phyloP scores from a whole-genome alignment of 805 yeast genomes.

The Wickerhamomyces hampshirensis region DNA sequence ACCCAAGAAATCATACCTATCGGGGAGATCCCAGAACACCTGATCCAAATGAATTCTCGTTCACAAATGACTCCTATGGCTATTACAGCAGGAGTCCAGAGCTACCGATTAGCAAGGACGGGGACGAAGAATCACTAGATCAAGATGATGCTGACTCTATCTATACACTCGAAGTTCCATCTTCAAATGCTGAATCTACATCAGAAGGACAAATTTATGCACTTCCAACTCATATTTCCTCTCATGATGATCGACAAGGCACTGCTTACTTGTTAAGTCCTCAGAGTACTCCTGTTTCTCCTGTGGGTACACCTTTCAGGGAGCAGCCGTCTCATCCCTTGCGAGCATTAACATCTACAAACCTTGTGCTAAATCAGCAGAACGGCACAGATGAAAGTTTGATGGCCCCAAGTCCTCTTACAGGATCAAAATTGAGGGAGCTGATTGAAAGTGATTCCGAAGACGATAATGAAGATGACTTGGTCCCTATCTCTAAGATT shows the following conservation, averaged over 20 bases:
- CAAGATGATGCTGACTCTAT: constrained; percentile 14
- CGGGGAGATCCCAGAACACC: constrained; percentile 12
- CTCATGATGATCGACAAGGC: constrained; percentile 15
- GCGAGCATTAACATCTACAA: constrained; percentile 23
- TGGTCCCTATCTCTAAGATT: constrained; percentile 4
- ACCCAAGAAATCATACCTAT: constrained; percentile 17
- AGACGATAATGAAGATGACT: constrained; percentile 3
- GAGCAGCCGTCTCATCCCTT: constrained; percentile 23
- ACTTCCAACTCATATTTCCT: constrained; percentile 23
- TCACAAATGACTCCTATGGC: constrained; percentile 5
- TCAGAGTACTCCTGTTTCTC: constrained; percentile 20
- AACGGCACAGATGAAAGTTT: constrained; percentile 22
- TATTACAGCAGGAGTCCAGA: background rate
- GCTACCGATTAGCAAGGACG: background rate
- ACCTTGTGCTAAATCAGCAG: constrained; percentile 19
- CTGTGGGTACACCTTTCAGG: constrained; percentile 19
- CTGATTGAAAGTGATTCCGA: constrained; percentile 2
- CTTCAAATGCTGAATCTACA: background rate
- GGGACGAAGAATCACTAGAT: background rate
- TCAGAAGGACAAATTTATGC: constrained; percentile 9
- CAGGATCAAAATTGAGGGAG: constrained; percentile 4
- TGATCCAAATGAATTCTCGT: constrained; percentile 16
- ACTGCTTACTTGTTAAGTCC: constrained; percentile 4
- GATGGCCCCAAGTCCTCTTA: constrained; percentile 12
- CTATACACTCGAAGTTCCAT: constrained; percentile 17